phyloP scores from a whole-genome alignment of 352 stramenopile genomes.

The Pythium rhizo-oryzae region DNA sequence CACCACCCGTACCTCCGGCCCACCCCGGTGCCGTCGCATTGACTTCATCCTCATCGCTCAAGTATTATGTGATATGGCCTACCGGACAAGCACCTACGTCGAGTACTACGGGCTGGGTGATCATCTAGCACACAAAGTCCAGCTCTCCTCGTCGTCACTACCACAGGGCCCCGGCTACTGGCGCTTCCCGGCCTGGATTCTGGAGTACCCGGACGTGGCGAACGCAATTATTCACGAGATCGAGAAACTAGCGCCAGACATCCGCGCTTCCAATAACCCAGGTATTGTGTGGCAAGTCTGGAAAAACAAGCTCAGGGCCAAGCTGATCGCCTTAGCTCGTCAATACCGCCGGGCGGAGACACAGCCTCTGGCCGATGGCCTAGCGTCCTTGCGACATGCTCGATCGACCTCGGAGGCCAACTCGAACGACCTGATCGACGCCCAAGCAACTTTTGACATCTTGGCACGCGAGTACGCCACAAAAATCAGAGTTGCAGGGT shows the following conservation, averaged over 20 bases:
- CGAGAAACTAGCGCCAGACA: not conserved
- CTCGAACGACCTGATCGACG: not conserved
- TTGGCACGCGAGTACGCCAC: not conserved
- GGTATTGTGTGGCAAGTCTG: slow-evolving; percentile 21
- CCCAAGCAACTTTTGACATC: not conserved
- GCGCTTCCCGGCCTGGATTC: slow-evolving; percentile 9
- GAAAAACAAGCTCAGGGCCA: slow-evolving; percentile 9
- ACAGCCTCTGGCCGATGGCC: not conserved
- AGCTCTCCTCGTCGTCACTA: not conserved
- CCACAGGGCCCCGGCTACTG: slow-evolving; percentile 13
- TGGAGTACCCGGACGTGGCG: slow-evolving; percentile 15
- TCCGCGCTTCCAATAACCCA: slow-evolving; percentile 10
- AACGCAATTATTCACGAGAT: slow-evolving; percentile 11
- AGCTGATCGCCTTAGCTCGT: not conserved
- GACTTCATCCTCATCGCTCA: slow-evolving; percentile 30
- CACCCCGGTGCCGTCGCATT: slow-evolving; percentile 20
- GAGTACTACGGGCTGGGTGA: slow-evolving; percentile 3
- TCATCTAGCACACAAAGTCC: slow-evolving; percentile 16
- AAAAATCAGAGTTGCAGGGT: not conserved
- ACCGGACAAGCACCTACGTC: slow-evolving; percentile 1
- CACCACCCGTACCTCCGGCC: slow-evolving; percentile 10
- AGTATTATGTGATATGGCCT: not conserved
- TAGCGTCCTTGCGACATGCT: not conserved
- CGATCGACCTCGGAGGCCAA: not conserved
- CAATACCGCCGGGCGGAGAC: slow-evolving; percentile 4